phyloP scores from a whole-genome alignment of 441 rosid genomes.

The Mallotus japonicus region DNA sequence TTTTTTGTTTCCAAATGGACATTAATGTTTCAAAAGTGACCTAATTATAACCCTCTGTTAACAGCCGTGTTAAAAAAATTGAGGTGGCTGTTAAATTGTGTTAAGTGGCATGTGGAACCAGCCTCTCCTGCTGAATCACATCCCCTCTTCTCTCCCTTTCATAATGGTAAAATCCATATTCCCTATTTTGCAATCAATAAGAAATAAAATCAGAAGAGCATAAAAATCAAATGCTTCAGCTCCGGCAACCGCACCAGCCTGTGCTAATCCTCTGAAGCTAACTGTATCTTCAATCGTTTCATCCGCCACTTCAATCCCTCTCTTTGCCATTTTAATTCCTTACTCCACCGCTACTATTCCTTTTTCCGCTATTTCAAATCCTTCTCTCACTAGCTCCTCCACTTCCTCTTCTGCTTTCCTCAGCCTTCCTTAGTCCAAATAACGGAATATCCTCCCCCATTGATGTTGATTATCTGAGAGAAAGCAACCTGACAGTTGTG shows the following conservation, averaged over 20 bases:
- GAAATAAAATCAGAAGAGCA: too few species aligned
- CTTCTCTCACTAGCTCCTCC: conserved; percentile 68
- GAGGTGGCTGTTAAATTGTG: too few species aligned
- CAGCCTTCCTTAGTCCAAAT: conserved; percentile 75
- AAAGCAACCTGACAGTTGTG: too few species aligned
- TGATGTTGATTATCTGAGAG: conserved; percentile 36
- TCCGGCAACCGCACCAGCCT: conserved; percentile 72
- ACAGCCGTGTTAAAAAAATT: too few species aligned
- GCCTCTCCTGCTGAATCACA: too few species aligned
- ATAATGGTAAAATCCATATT: too few species aligned
- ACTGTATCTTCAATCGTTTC: conserved; percentile 40
- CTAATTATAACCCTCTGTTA: too few species aligned
- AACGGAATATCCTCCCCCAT: conserved; percentile 62
- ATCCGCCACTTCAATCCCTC: conserved; percentile 49
- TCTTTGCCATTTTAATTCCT: conserved; percentile 52
- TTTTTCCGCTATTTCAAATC: conserved; percentile 68
- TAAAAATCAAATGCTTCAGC: conserved; percentile 81
- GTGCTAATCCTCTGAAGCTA: conserved; percentile 63
- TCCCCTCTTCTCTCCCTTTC: too few species aligned
- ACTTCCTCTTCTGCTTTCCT: conserved; percentile 68
- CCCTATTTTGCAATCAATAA: too few species aligned
- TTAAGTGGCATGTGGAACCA: too few species aligned
- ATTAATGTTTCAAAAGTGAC: too few species aligned
- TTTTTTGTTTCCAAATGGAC: too few species aligned
- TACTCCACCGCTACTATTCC: conserved; percentile 54